phyloP scores from a whole-genome alignment of 192 early-diverging fungal genomes.

The Tieghemiomyces parasiticus region DNA sequence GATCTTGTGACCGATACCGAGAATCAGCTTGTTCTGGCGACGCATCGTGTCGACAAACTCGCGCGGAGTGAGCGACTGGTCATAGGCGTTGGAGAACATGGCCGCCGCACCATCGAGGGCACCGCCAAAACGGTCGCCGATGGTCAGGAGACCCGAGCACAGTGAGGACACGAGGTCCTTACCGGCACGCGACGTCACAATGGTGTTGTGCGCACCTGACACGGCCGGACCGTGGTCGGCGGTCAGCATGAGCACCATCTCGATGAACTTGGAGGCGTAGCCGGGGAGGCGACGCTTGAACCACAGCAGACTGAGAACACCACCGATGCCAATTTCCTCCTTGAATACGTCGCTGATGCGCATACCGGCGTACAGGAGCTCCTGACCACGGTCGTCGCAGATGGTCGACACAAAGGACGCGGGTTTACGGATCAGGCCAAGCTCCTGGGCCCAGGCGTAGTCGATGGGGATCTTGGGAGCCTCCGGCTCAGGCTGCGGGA shows the following conservation, averaged over 20 bases:
- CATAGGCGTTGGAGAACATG: conserved; percentile 81
- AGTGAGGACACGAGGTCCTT: conserved; percentile 95
- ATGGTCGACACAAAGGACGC: conserved; percentile 98
- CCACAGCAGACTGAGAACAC: conserved; percentile 92
- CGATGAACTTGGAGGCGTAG: conserved; percentile 95
- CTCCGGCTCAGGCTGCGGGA: conserved; percentile 70
- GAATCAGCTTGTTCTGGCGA: conserved; percentile 91
- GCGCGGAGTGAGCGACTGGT: conserved; percentile 77
- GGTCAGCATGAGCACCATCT: conserved; percentile 99
- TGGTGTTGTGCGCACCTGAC: conserved; percentile 82
- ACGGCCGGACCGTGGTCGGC: conserved; percentile 99
- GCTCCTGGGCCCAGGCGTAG: conserved; percentile 97
- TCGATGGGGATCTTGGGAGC: conserved; percentile 97
- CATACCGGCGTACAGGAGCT: conserved; percentile 96
- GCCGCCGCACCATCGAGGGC: conserved; percentile 95
- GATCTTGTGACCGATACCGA: conserved; percentile 99
- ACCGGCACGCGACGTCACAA: conserved; percentile 89
- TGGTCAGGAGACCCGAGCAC: conserved; percentile 88
- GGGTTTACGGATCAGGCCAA: conserved; percentile 95
- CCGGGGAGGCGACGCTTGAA: conserved; percentile 93
- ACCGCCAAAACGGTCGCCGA: conserved; percentile 95
- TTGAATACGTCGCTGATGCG: conserved; percentile 97
- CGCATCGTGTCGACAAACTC: conserved; percentile 94
- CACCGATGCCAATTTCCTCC: conserved; percentile 97
- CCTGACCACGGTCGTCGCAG: conserved; percentile 98